Percentiles rank a stretch among this genome's conserved stretches.
phyloP scores from a whole-genome alignment of 1,139 yeast genomes.

The Nakaseomyces bracarensis region DNA sequence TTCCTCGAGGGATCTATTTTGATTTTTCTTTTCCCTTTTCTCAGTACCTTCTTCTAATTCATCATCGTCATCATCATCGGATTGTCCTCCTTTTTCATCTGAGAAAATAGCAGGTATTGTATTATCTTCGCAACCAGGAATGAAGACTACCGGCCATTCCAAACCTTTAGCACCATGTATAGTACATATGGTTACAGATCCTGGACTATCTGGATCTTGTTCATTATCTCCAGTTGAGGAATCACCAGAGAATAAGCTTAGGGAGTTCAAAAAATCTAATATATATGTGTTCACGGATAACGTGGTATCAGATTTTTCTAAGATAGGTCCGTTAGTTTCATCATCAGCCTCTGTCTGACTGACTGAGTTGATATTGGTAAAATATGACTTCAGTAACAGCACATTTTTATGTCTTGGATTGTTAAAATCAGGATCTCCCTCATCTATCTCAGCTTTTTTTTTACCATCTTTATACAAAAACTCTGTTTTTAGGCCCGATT shows the following conservation, averaged over 20 bases:
- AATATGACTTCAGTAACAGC: constrained; percentile 38
- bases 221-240: constrained; percentile 10
- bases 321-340: neutral
- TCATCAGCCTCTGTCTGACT: neutral
- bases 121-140: constrained; percentile 61
- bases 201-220: constrained; percentile 15
- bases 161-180: constrained; percentile 90
- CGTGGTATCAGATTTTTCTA: neutral
- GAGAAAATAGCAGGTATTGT: constrained; percentile 47
- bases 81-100: constrained; percentile 33
- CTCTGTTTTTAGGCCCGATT: constrained; percentile 27
- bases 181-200: constrained; percentile 49
- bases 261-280: constrained; percentile 48
- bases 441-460: constrained; percentile 16
- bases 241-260: constrained; percentile 44
- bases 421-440: constrained; percentile 15
- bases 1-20: constrained; percentile 17
- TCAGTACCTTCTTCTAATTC: constrained; percentile 15
- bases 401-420: constrained; percentile 36
- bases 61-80: constrained; percentile 28
- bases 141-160: constrained; percentile 90
- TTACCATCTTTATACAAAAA: constrained; percentile 23
- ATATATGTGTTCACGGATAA: constrained; percentile 32
- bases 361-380: constrained; percentile 33
- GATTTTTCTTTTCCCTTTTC: constrained; percentile 13